Conservation (phyloP, 345 rosid species). For the Pugionium dolabratum region DNA sequence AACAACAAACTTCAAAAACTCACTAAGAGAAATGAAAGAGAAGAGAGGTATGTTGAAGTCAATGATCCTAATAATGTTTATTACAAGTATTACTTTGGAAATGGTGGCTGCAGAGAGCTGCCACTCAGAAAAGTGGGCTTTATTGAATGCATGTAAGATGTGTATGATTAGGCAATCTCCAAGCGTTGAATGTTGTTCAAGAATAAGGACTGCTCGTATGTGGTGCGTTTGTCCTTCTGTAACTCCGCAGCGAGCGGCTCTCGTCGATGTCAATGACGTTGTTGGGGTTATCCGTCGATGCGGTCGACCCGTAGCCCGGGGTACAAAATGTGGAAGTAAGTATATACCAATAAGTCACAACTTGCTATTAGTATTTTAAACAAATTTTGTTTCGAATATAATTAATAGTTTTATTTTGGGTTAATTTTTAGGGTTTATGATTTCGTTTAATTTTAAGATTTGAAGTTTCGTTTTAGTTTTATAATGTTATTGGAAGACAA, state of each 20-base stretch:
- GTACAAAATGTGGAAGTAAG: conserved; percentile 33
- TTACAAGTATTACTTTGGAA: not conserved
- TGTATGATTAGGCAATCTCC: conserved; percentile 18
- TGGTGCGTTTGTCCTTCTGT: conserved; percentile 21
- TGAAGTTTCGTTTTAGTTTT: no score
- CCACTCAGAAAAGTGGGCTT: conserved; percentile 12
- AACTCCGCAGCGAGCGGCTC: conserved; percentile 21
- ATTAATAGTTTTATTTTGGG: no score
- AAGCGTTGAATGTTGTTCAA: conserved; percentile 14
- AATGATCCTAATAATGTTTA: conserved; percentile 7
- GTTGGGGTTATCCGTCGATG: conserved; percentile 24
- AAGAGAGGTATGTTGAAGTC: conserved; percentile 9
- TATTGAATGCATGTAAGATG: conserved; percentile 31
- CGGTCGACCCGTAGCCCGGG: conserved; percentile 18
- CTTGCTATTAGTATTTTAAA: no score
- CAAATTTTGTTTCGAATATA: no score
- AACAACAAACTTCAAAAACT: not conserved
- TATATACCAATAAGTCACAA: not conserved
- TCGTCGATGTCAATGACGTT: conserved; percentile 3
- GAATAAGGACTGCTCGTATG: conserved; percentile 26
- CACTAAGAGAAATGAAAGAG: not conserved
- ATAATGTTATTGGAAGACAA: no score
- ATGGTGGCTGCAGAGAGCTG: conserved; percentile 23
- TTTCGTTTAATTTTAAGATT: no score
- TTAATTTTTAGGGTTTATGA: no score